These are phyloP conservation scores for Tinospora cordifolia DNA, from an alignment of 164 flowering plant species.

Conservation along the genomic window DNA sequence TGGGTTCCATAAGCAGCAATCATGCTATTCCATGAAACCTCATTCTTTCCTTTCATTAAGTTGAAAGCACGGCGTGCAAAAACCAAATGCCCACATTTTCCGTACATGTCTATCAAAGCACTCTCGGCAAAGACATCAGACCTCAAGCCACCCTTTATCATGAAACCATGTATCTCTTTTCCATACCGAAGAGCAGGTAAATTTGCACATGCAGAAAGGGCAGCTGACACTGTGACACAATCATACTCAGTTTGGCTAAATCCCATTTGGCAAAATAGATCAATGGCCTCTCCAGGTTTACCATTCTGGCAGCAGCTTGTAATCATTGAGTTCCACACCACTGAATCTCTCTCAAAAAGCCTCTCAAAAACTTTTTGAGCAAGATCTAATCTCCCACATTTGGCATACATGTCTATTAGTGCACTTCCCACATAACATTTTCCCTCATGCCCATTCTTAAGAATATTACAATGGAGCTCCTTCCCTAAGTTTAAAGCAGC, in stretches of 20 bases:
- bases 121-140: too few species aligned
- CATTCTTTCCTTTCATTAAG: slow-evolving; percentile 48
- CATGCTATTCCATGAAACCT: slow-evolving; percentile 81
- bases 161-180: too few species aligned
- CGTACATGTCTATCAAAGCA: too few species aligned
- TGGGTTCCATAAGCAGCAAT: slow-evolving; percentile 81
- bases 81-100: slow-evolving; percentile 61
- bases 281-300: too few species aligned
- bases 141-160: too few species aligned
- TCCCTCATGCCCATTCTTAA: slow-evolving; percentile 39
- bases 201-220: too few species aligned
- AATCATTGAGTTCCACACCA: slow-evolving; percentile 80
- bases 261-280: too few species aligned
- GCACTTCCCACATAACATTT: slow-evolving; percentile 58
- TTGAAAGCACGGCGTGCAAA: slow-evolving; percentile 56
- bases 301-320: slow-evolving; percentile 60
- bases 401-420: slow-evolving; percentile 71
- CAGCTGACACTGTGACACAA: too few species aligned
- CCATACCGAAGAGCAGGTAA: too few species aligned
- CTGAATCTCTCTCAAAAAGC: slow-evolving; percentile 43
- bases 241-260: too few species aligned
- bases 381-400: slow-evolving; percentile 79
- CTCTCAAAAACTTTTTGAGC: slow-evolving; percentile 37
- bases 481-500: slow-evolving; percentile 52
- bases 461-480: slow-evolving; percentile 57